Evolutionary conservation across 208 protist species (phyloP), one percentile per base, ranked within the genome.

Genomic region (Acanthamoeba triangularis): DNA sequence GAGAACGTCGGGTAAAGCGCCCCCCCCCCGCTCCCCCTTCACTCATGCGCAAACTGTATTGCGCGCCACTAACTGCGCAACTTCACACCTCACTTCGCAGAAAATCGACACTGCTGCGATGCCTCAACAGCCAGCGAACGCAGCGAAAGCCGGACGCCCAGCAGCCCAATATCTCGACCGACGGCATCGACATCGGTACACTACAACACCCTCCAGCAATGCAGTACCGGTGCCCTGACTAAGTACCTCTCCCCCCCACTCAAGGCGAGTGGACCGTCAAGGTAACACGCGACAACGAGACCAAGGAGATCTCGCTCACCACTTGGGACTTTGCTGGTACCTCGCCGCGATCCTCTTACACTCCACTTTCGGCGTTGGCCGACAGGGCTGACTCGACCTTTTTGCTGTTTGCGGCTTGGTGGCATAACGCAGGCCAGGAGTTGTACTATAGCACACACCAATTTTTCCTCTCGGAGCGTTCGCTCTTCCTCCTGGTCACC

Each of bases 401-500:
- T 56, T 56, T 2, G 61, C 59, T 65, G 18, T 25, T 33, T 33
- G 11, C 18, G n/a, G 47, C 5, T 47, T 47, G 41, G 41, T 44
- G 3, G 41, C 41, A 47, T 18, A 7, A 7, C 47, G 33, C 90
- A 82, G 90, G 90, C 52, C 90, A 94, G 49, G 90, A 74, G 20
- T 33, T 94, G 47, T 94, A 94, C 28, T 94, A 94, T 82, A 94
- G 67, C 67, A 94, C 90, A 54, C 90, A 94, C 23, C 90, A 94
- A 28, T 82, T 94, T 49, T 94, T 94, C 67, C 90, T 94, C 25
- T 82, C 90, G 25, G 90, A 94, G 63, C 90, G 90, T 59, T 82
- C 65, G 35, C 90, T 94, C 54, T 94, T 82, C 41, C 72, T 94
- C 4, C 67, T 94, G 30, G 90, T 94, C 16, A 67, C 47, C 33